Conservation (phyloP, 305 asterid species). For the Fraxinus velutina region DNA sequence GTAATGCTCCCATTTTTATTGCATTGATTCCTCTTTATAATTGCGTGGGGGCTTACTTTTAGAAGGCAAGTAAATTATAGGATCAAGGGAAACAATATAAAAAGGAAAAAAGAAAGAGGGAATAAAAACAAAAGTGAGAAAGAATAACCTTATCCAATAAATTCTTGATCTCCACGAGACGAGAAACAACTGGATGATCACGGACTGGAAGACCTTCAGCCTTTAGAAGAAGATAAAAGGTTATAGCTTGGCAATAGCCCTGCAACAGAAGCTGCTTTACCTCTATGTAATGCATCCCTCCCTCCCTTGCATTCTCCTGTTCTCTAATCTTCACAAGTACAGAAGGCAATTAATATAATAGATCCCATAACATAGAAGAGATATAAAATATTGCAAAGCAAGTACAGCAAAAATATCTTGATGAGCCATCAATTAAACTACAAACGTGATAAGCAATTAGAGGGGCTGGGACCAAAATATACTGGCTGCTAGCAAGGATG, state of each 20-base stretch:
- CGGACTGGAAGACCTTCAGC: conserved; percentile 88
- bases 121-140: neutral
- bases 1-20: neutral
- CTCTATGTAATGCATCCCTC: conserved; percentile 64
- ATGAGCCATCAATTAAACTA: neutral
- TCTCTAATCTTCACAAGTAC: conserved; percentile 51
- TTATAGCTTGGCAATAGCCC: conserved; percentile 86
- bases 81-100: neutral
- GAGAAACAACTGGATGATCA: conserved; percentile 92
- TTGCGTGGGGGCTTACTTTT: neutral
- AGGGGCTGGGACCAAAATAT: conserved; percentile 1
- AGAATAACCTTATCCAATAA: conserved; percentile 73
- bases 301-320: conserved; percentile 45
- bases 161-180: conserved; percentile 78
- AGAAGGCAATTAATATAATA: conserved; percentile 23
- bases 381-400: neutral
- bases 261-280: conserved; percentile 74
- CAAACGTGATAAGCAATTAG: neutral
- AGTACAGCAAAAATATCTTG: neutral
- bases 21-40: neutral
- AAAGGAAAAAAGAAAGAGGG: neutral
- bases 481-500: neutral
- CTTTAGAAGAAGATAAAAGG: conserved; percentile 89
- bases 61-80: neutral
- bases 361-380: neutral